Base-by-base conservation (phyloP, 2,329 filamentous ascomycete species). In the Leptographium flavum region DNA sequence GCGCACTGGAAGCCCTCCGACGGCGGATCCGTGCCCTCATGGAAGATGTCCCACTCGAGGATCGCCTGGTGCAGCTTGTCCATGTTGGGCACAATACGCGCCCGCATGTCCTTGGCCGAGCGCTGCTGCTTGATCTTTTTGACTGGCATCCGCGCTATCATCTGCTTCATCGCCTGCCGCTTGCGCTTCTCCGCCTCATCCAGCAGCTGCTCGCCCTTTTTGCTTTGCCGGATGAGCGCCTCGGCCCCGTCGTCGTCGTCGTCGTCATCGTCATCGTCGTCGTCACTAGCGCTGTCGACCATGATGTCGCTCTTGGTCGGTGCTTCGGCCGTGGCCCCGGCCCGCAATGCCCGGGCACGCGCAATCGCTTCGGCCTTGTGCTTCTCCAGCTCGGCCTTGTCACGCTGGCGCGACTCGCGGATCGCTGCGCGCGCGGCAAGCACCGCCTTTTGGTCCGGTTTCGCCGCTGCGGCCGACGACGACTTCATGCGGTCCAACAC, bases 11-110 rank as follows among this genome's bases (percentile, higher is more conserved):
- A 79, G 15, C 77, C 77, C 43, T 76, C 42, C 15, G 42, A 81
- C 0, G 92, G 88, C 6, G 92, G 92, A 48, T 88, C 83, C 56
- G 88, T 86, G 25, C 87, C 87, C 39, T 79, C 69, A 56, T 94
- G 84, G 61, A 95, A 98, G 53, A 93, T 94, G 53, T 98, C 85
- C 92, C 92, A 98, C 46, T 83, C 76, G 3, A 98, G 74, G 42
- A 98, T 87, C 17, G 81, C 81, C 55, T 83, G 81, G 59, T 96
- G 92, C 27, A 98, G 66, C 15, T 77, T 71, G 32, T 87, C 82
- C 64, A 98, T 82, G 52, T 93, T 86, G 8, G 93, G 92, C 28
- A 88, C 83, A 48, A 98, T 71, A 50, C 92, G 82, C 51, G 92
- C 90, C 54, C 90, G 82, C 78, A 95, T 90, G 63, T 98, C 92